Conservation (phyloP, 2,329 filamentous ascomycete species). For the Paecilomyces sp. region DNA sequence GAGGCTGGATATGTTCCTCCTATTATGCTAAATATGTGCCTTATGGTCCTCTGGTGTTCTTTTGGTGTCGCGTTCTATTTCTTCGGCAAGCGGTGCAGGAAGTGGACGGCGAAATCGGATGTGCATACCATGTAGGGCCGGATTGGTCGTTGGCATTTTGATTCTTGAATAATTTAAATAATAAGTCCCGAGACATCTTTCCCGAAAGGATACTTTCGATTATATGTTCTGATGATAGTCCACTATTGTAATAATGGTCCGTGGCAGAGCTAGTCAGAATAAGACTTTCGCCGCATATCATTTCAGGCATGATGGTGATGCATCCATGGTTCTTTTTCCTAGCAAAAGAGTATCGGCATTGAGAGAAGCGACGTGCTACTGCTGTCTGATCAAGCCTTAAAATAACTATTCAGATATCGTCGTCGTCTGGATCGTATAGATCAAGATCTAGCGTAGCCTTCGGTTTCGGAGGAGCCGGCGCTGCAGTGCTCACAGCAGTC, state of each 20-base stretch:
- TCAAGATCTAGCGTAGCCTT: constrained; percentile 37
- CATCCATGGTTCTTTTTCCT: no score
- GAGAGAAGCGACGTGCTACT: no score
- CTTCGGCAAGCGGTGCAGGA: constrained; percentile 52
- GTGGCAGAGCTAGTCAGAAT: no score
- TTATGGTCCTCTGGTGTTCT: constrained; percentile 48
- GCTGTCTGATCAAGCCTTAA: background rate
- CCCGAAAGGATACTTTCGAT: no score
- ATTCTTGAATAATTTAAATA: no score
- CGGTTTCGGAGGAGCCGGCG: constrained; percentile 19
- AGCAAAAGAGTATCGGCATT: no score
- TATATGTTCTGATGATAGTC: no score
- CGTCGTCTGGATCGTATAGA: constrained; percentile 39
- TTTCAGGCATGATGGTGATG: no score
- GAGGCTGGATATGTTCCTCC: constrained; percentile 47
- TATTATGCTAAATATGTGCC: constrained; percentile 53
- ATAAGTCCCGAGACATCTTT: no score
- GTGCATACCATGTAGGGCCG: constrained; percentile 46
- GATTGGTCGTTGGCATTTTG: background rate
- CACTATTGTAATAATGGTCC: no score
- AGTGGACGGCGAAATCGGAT: constrained; percentile 49
- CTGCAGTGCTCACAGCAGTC: constrained; percentile 8
- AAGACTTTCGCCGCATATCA: no score
- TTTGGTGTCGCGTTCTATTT: constrained; percentile 52
- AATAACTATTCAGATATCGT: constrained; percentile 25